Percentiles rank a stretch among this genome's conserved stretches.
phyloP scores from a whole-genome alignment of 305 asterid genomes.

The Fraxinus albicans region DNA sequence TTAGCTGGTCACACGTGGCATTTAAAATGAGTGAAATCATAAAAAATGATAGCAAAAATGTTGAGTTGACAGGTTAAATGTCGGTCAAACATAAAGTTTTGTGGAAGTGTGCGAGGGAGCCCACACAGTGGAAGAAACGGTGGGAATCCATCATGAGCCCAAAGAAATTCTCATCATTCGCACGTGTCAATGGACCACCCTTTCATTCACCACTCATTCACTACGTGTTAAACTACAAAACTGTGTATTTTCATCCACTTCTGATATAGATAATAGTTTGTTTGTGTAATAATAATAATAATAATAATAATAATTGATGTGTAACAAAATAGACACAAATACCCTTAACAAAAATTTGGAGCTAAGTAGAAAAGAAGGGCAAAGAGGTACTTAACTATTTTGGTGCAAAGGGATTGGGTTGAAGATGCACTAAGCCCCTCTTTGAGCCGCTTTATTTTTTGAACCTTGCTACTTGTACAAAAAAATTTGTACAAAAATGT shows the following conservation, averaged over 20 bases:
- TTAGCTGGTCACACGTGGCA: background rate
- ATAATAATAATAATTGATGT: no score
- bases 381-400: no score
- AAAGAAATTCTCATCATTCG: slow-evolving; percentile 34
- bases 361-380: no score
- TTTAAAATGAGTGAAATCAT: background rate
- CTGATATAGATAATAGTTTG: background rate
- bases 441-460: background rate
- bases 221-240: background rate
- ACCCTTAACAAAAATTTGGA: no score
- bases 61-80: slow-evolving; percentile 28
- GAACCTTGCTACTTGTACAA: no score
- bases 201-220: background rate
- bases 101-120: slow-evolving; percentile 28
- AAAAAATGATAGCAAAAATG: background rate
- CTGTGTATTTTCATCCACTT: background rate
- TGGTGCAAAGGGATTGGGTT: no score
- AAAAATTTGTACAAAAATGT: no score
- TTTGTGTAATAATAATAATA: no score
- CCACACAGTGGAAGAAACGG: slow-evolving; percentile 70
- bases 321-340: no score
- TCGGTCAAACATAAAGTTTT: slow-evolving; percentile 43
- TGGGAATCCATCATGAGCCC: slow-evolving; percentile 49
- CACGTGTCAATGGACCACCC: slow-evolving; percentile 45
- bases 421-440: no score